Percentiles rank a stretch among this genome's conserved stretches.
Evolutionary conservation across 495 filamentous ascomycete species (phyloP).

Genomic region (Aspergillus heteromorphus): DNA sequence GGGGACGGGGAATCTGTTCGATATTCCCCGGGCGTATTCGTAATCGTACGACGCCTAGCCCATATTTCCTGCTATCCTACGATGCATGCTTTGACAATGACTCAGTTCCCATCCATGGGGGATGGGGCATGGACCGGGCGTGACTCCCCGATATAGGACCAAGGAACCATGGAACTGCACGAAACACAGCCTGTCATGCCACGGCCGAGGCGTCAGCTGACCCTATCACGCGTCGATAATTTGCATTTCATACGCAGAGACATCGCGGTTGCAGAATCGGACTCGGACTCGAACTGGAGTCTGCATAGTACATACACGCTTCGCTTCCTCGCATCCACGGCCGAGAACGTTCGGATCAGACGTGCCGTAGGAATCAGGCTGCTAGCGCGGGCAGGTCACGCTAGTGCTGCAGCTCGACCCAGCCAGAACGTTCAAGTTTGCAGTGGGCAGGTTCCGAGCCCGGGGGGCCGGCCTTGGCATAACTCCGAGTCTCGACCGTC

Average conservation of each 20-base stretch:
- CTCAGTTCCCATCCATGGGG: neutral
- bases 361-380: conserved; percentile 1
- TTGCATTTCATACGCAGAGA: neutral
- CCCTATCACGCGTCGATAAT: neutral
- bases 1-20: too few relatives aligned
- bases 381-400: neutral
- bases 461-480: neutral
- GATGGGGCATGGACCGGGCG: too few relatives aligned
- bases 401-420: neutral
- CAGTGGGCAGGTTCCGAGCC: neutral
- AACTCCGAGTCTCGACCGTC: neutral
- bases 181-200: neutral
- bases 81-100: neutral
- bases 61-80: too few relatives aligned
- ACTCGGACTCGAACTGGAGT: too few relatives aligned
- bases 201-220: neutral
- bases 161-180: neutral
- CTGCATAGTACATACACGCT: neutral
- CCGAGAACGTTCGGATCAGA: conserved; percentile 1
- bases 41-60: neutral
- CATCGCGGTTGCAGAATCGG: neutral
- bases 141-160: neutral
- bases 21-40: neutral
- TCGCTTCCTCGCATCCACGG: neutral
- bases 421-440: neutral